Conservation (phyloP, 2,329 filamentous ascomycete genomes). For the Dactylellina cionopaga region DNA sequence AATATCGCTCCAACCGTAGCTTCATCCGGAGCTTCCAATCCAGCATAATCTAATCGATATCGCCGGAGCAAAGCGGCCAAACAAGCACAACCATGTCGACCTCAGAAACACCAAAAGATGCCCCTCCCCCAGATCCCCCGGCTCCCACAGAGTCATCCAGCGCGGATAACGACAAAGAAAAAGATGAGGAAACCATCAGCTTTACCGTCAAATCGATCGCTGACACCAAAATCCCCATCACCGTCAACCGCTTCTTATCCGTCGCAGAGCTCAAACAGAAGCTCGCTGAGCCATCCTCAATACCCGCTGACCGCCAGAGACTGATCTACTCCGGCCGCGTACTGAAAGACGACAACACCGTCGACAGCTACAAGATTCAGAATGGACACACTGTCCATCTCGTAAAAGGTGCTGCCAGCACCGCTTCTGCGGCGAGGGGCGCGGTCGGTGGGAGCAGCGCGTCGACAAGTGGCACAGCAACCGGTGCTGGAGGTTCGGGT, state of each 20-base stretch:
- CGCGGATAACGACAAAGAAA: slow-evolving; percentile 68
- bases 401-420: slow-evolving; percentile 95
- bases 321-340: slow-evolving; percentile 97
- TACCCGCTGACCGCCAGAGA: slow-evolving; percentile 86
- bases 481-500: slow-evolving; percentile 10
- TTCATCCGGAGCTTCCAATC: no score
- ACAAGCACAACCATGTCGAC: slow-evolving; percentile 53
- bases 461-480: slow-evolving; percentile 52
- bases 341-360: slow-evolving; percentile 89
- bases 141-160: slow-evolving; percentile 62
- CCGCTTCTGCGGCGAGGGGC: slow-evolving; percentile 69
- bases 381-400: slow-evolving; percentile 94
- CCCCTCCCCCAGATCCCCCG: slow-evolving; percentile 53
- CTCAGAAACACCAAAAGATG: slow-evolving; percentile 52
- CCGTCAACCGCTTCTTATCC: slow-evolving; percentile 78
- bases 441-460: slow-evolving; percentile 55
- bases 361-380: slow-evolving; percentile 93
- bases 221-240: slow-evolving; percentile 84
- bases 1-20: not conserved
- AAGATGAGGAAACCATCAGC: slow-evolving; percentile 78
- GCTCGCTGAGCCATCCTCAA: slow-evolving; percentile 87
- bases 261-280: slow-evolving; percentile 90
- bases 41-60: slow-evolving; percentile 7
- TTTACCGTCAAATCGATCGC: slow-evolving; percentile 99
- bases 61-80: no score